Base-by-base conservation (phyloP, 1,284 basidiomycete genomes). In the Ustilago nuda region DNA sequence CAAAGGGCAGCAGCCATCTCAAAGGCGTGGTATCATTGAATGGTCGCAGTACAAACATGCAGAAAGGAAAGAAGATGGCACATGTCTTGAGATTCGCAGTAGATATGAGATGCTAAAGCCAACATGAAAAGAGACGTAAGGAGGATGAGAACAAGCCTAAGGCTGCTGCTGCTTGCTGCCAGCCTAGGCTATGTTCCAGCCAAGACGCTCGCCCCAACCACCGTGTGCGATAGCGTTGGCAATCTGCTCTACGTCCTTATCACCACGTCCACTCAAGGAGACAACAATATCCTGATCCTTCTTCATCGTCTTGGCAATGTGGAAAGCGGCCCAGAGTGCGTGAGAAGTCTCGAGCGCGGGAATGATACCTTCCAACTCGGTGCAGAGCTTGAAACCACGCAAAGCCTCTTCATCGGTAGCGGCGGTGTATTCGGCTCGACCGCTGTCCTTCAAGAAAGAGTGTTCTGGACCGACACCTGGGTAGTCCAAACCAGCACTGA, bases 311-410 rank as follows among this genome's bases (percentile, higher is more conserved):
- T 92, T 94, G 6, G 97, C 96, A 36, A 94, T 87, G 60, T 92
- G 89, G 60, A 97, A 89, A 30, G 92, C 94, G 54, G 92, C 92
- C 94, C 95, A 98, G 82, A 99, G 90, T 12, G 95, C 97, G 87
- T 99, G 97, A 27, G 93, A 92, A 1, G 94, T 95, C 87, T 99
- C 97, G 66, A 99, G 88, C 27, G 97, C 94, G 35, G 96, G 97
- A 83, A 99, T 98, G 84, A 99, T 99, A 37, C 97, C 97, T 88
- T 99, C 97, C 30, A 91, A 87, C 87, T 99, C 93, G 0, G 94
- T 97, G 82, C 92, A 90, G 87, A 94, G 89, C 76, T 94, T 89
- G 90, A 99, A 99, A 0, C 94, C 97, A 48, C 93, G 89, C 39
- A 99, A 88, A 4, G 94, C 95, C 84, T 99, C 90, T 84, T 95